phyloP scores from a whole-genome alignment of 139 green algal species.

The Chlamydomonas sphaeroides region DNA sequence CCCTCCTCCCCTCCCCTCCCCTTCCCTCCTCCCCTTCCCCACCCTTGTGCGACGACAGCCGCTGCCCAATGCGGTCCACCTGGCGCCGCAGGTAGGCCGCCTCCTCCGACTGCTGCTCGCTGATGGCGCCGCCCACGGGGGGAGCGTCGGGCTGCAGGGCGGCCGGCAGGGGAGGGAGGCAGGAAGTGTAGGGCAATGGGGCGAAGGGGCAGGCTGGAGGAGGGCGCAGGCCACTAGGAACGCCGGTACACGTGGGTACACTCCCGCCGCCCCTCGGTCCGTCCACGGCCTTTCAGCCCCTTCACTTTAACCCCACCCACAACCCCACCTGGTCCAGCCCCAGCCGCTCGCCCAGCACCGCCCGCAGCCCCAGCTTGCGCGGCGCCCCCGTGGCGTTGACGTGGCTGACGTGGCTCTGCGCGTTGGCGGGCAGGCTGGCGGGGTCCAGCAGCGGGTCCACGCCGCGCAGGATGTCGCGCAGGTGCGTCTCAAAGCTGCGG shows the following conservation, averaged over 20 bases:
- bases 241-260: too few relatives aligned
- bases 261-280: too few relatives aligned
- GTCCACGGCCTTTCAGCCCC: too few relatives aligned
- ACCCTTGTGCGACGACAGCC: constrained; percentile 32
- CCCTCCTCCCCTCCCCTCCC: too few relatives aligned
- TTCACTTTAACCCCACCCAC: too few relatives aligned
- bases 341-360: constrained; percentile 10
- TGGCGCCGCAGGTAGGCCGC: constrained; percentile 21
- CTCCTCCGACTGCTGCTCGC: neutral
- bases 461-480: constrained; percentile 45
- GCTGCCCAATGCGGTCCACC: constrained; percentile 37
- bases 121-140: neutral
- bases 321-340: neutral
- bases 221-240: too few relatives aligned
- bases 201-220: too few relatives aligned
- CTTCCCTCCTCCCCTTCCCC: neutral
- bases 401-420: constrained; percentile 44
- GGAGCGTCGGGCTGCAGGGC: neutral
- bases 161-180: neutral
- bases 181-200: too few relatives aligned
- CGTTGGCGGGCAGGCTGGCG: constrained; percentile 11
- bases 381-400: constrained; percentile 26
- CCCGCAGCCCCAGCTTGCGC: constrained; percentile 4
- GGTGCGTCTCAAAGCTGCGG: constrained; percentile 44
- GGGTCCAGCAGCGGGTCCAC: constrained; percentile 55